phyloP scores from a whole-genome alignment of 73 alveolate genomes.

The Paraurostyla sp. region DNA sequence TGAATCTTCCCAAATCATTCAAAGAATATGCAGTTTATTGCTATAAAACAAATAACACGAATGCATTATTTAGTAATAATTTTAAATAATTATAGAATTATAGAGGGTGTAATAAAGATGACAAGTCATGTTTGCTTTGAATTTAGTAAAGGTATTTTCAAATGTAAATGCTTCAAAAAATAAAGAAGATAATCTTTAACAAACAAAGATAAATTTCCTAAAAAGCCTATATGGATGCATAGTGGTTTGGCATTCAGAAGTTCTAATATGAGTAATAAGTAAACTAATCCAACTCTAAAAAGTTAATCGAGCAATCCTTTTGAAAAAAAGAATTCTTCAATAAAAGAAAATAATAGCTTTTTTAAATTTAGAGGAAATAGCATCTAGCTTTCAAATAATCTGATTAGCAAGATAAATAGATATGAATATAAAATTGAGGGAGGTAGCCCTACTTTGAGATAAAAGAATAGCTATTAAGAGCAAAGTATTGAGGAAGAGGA shows the following conservation, averaged over 20 bases:
- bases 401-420: neutral
- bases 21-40: slow-evolving; percentile 61
- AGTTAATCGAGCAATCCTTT: neutral
- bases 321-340: neutral
- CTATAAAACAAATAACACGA: slow-evolving; percentile 40
- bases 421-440: neutral
- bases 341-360: slow-evolving; percentile 1
- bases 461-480: neutral
- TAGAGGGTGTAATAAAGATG: slow-evolving; percentile 54
- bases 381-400: neutral
- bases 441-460: neutral
- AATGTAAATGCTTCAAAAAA: neutral
- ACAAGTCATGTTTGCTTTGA: slow-evolving; percentile 14
- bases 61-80: slow-evolving; percentile 43
- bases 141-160: neutral
- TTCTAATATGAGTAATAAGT: neutral
- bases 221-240: slow-evolving; percentile 42
- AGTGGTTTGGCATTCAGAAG: slow-evolving; percentile 17
- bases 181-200: neutral
- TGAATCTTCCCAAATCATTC: slow-evolving; percentile 30
- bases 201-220: neutral
- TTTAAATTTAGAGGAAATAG: slow-evolving; percentile 25
- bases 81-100: neutral
- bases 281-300: neutral
- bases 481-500: neutral